A percentile compares a stretch with the other conserved stretches of the same genome.
These are phyloP conservation scores for Leishmania tarentolae DNA, from an alignment of 208 protist genomes.

Conservation along the genomic window DNA sequence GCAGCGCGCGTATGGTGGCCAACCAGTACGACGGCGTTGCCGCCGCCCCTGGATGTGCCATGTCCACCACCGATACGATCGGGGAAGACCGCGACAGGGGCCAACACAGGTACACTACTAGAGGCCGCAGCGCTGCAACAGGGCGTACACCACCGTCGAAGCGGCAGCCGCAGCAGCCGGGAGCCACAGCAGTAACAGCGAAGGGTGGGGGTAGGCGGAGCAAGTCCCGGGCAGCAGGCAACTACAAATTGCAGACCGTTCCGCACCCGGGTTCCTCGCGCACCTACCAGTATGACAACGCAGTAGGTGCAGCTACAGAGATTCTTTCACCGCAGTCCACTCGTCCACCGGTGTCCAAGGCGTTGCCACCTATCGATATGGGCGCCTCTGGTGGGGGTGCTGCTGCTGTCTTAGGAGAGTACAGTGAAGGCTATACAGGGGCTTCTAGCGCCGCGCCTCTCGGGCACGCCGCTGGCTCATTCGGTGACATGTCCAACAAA, in stretches of 20 bases:
- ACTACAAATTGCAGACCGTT: background rate
- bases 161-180: background rate
- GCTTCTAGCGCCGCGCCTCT: background rate
- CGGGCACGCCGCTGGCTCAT: background rate
- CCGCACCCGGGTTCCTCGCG: background rate
- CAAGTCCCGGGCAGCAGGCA: background rate
- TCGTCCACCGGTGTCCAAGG: slow-evolving; percentile 7
- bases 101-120: background rate
- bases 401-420: background rate
- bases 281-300: background rate
- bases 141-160: background rate
- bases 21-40: background rate
- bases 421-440: background rate
- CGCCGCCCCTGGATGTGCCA: background rate
- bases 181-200: background rate
- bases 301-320: background rate
- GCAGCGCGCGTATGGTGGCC: background rate
- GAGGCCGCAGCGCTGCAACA: background rate
- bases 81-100: background rate
- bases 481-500: background rate
- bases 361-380: slow-evolving; percentile 1
- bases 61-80: background rate
- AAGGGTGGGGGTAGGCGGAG: background rate
- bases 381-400: background rate
- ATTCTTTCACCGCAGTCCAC: background rate